Evolutionary conservation across 1,284 basidiomycete species (phyloP).

Genomic region (Farysia itapuensis): DNA sequence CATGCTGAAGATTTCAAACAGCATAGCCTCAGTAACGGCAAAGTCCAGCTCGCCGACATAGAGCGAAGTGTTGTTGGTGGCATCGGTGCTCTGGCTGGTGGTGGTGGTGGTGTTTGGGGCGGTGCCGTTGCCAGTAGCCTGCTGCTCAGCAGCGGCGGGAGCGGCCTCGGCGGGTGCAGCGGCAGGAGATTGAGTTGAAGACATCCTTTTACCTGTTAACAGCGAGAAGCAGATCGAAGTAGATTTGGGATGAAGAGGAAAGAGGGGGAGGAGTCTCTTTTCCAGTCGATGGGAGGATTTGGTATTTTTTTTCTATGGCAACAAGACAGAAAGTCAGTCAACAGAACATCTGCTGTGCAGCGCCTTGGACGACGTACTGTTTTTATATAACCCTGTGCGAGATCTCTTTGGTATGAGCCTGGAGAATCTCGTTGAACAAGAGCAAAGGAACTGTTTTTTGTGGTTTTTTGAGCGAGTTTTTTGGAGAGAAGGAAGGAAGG

Average conservation of each 20-base stretch:
- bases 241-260: background rate
- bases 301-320: background rate
- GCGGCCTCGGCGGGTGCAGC: conserved; percentile 37
- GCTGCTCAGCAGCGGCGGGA: conserved; percentile 47
- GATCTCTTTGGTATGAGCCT: background rate
- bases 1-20: conserved; percentile 99
- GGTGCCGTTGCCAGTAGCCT: conserved; percentile 45
- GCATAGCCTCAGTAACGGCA: conserved; percentile 97
- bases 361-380: background rate
- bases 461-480: background rate
- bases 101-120: conserved; percentile 3
- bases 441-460: background rate
- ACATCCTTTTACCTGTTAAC: conserved; percentile 12
- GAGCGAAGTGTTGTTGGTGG: conserved; percentile 70
- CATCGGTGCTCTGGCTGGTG: conserved; percentile 17
- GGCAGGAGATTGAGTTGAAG: conserved; percentile 43
- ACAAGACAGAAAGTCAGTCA: background rate
- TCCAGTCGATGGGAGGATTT: background rate
- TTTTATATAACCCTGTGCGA: background rate
- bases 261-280: background rate
- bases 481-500: conserved; percentile 1
- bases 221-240: background rate
- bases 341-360: background rate
- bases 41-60: conserved; percentile 99
- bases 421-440: background rate